Evolutionary conservation across 75 land plant species (phyloP), one percentile per base, ranked within the genome.

Genomic region (Pinus tabuliformis): DNA sequence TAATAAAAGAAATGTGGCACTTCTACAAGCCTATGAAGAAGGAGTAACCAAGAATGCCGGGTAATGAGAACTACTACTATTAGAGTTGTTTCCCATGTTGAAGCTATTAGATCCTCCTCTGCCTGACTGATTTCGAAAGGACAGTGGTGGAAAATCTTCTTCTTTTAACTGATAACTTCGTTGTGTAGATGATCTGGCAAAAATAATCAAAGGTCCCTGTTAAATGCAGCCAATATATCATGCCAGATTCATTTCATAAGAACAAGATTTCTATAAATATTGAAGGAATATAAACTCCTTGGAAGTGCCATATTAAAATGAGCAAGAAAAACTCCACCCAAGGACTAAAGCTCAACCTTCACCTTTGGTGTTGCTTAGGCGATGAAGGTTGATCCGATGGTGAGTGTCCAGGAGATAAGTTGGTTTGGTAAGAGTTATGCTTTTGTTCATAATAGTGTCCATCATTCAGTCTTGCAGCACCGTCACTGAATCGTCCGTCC

Each of bases 331-430:
- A 61, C n/a, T 74, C 59, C 58, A 74, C 58, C 4, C 30, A 56
- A 26, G 39, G 14, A 20, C 36, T 54, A 74, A 56, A 7, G 62
- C 54, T 75, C 60, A 75, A 75, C 3, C 20, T 17, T 70, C 87
- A 91, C 93, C 91, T 85, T 37, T 78, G 86, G 11, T 76, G 14
- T 2, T 82, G 88, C 45, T 73, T 52, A 14, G 90, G 88, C 6
- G 87, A 87, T 24, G 91, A 87, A 39, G 89, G 88, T 76, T 87
- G 83, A 62, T 89, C 91, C 39, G 89, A 87, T 5, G 95, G 82
- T 62, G 92, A 85, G 12, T 59, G 77, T 17, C 72, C 86, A 56
- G 33, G 58, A 42, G 84, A 83, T 52, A 33, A 15, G 56, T 73
- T 59, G 6, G 76, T 77, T 54, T 73, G 79, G 74, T 58, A 82